phyloP scores from a whole-genome alignment of 495 filamentous ascomycete genomes.

The Clohesyomyces aquaticus region DNA sequence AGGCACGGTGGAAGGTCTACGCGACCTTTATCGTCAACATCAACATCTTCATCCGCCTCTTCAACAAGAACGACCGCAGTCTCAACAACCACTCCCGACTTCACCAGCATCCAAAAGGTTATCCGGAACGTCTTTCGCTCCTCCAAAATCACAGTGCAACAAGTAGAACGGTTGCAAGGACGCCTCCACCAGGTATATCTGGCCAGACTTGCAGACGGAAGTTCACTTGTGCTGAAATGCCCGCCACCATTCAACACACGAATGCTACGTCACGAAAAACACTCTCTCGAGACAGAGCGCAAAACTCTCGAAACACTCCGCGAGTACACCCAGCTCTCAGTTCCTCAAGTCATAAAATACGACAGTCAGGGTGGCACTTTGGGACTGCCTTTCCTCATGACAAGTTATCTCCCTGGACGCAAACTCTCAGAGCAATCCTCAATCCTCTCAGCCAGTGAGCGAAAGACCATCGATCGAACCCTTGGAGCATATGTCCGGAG shows the following conservation, averaged over 20 bases:
- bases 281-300: constrained; percentile 61
- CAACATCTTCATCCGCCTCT: constrained; percentile 35
- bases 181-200: constrained; percentile 59
- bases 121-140: constrained; percentile 51
- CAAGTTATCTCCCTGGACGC: constrained; percentile 54
- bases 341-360: constrained; percentile 59
- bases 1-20: constrained; percentile 22
- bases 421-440: constrained; percentile 50
- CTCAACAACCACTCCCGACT: constrained; percentile 36
- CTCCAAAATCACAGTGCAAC: constrained; percentile 50
- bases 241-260: constrained; percentile 56
- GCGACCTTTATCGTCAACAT: constrained; percentile 11
- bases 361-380: constrained; percentile 49
- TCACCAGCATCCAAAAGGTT: constrained; percentile 49
- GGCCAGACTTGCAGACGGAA: constrained; percentile 59
- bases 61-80: constrained; percentile 21
- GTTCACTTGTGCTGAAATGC: constrained; percentile 57
- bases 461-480: constrained; percentile 53
- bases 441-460: constrained; percentile 49
- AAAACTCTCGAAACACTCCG: constrained; percentile 55
- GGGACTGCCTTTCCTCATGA: constrained; percentile 55
- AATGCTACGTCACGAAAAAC: constrained; percentile 62
- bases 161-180: constrained; percentile 52
- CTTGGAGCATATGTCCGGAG: constrained; percentile 46
- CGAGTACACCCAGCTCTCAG: constrained; percentile 51